phyloP scores from a whole-genome alignment of 805 yeast genomes.

The Zygotorulaspora chibaensis region DNA sequence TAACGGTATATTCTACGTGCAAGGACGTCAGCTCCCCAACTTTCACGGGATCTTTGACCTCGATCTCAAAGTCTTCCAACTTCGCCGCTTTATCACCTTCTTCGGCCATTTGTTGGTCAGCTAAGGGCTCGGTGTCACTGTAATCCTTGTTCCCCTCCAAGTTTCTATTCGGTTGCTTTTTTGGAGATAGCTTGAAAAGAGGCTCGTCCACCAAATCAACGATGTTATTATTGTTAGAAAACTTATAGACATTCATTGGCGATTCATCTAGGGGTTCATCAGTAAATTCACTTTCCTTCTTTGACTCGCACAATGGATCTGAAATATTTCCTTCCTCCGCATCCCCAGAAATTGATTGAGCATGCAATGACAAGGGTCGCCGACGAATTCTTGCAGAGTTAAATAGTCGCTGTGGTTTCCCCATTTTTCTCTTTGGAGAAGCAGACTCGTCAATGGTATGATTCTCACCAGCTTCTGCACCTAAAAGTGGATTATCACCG shows the following conservation, averaged over 20 bases:
- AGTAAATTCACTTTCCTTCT: constrained; percentile 31
- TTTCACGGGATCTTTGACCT: constrained; percentile 86
- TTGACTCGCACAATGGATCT: constrained; percentile 34
- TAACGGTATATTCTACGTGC: constrained; percentile 81
- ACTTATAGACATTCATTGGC: not conserved
- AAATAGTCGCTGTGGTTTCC: constrained; percentile 42
- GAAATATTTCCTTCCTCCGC: constrained; percentile 4
- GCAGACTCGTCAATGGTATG: constrained; percentile 7
- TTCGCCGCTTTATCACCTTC: constrained; percentile 10
- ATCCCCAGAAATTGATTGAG: not conserved
- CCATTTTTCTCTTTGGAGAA: constrained; percentile 39
- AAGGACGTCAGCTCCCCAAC: constrained; percentile 88
- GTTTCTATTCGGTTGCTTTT: constrained; percentile 4
- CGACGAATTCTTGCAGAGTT: constrained; percentile 47
- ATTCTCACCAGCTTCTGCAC: constrained; percentile 15
- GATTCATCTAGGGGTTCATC: constrained; percentile 31
- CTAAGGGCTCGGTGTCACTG: constrained; percentile 1
- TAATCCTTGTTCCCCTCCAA: constrained; percentile 6
- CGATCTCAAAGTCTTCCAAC: constrained; percentile 43
- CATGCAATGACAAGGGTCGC: constrained; percentile 18
- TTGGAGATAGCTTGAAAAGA: constrained; percentile 22
- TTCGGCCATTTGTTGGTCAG: constrained; percentile 4
- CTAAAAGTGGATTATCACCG: constrained; percentile 11
- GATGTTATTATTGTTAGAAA: constrained; percentile 13
- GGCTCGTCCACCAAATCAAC: constrained; percentile 26